Conservation (phyloP, 805 yeast species). For the Cyberlindnera lachancei region DNA sequence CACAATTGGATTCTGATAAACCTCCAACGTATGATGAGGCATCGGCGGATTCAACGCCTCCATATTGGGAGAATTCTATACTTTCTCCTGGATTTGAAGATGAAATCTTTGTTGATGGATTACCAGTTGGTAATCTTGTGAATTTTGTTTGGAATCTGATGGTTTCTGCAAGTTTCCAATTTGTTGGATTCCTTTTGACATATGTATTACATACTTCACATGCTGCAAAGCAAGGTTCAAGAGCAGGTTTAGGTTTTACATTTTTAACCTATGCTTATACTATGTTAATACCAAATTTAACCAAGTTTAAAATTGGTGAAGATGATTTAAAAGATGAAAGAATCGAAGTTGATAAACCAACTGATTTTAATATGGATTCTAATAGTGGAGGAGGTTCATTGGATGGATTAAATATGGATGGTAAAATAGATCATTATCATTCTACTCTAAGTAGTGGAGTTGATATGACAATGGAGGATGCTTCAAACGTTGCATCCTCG, state of each 20-base stretch:
- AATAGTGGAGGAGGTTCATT: too few species aligned
- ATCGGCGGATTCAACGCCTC: constrained; percentile 88
- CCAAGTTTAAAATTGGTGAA: constrained; percentile 20
- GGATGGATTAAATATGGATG: constrained; percentile 17
- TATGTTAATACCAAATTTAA: constrained; percentile 41
- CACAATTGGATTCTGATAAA: constrained; percentile 34
- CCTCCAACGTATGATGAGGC: constrained; percentile 94
- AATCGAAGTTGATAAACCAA: constrained; percentile 52
- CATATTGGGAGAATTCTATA: constrained; percentile 91
- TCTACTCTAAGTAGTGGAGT: constrained; percentile 17
- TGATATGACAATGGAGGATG: constrained; percentile 9
- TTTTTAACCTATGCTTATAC: constrained; percentile 63
- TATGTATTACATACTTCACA: constrained; percentile 92
- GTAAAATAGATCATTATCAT: constrained; percentile 20
- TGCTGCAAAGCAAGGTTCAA: constrained; percentile 92
- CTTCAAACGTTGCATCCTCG: background rate
- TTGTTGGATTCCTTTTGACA: constrained; percentile 86
- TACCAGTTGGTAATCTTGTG: constrained; percentile 91
- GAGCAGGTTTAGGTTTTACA: constrained; percentile 86
- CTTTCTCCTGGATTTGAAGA: constrained; percentile 71
- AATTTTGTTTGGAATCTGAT: constrained; percentile 85
- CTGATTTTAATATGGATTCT: constrained; percentile 38
- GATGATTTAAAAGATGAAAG: constrained; percentile 23
- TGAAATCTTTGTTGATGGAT: constrained; percentile 88
- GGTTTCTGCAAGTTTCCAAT: constrained; percentile 88